Evolutionary conservation across 2,329 filamentous ascomycete genomes (phyloP), one percentile per base, ranked within the genome.

Genomic region (Teratosphaeria epicoccoides): DNA sequence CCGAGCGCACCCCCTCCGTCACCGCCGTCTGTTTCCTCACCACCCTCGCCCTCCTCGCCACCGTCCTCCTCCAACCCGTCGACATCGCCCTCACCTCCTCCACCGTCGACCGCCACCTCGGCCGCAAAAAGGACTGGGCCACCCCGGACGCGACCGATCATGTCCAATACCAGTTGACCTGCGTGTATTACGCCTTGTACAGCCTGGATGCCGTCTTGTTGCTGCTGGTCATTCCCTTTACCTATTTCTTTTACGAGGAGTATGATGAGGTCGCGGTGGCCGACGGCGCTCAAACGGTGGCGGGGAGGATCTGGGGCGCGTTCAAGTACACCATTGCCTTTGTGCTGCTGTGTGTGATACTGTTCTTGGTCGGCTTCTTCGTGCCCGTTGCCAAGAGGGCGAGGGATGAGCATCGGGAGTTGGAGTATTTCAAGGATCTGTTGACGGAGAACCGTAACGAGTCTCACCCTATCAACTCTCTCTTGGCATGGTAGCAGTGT

Each of bases 211-310:
- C 89, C 1, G 68, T 96, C 5, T 80, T 98, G 10, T 98, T 93
- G 65, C 76, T 98, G 45, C 68, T 97, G 17, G 80, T 95, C 44
- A 85, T 97, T 20, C 93, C 93, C 0, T 98, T 98, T 66, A 85
- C 90, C 46, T 98, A 98, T 73, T 98, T 98, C 68, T 96, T 86
- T 82, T 93, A 95, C 64, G 93, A 98, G 68, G 93, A 97, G 69
- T 95, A 95, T 59, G 91, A 96, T 63, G 89, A 96, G 71, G 84
- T 91, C 20, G 89, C 89, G 55, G 79, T 84, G 28, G 87, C 95
- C 62, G 81, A 87, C 55, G 87, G 88, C 26, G 82, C 80, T 25
- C 84, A 90, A 66, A 85, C 85, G 2, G 69, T 85, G 53, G 77
- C 76, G 6, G 79, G 82, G 63, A 80, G 88, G 50, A 78, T 97